Conservation (phyloP, 345 rosid genomes). For the Toxicodendron radicans region DNA sequence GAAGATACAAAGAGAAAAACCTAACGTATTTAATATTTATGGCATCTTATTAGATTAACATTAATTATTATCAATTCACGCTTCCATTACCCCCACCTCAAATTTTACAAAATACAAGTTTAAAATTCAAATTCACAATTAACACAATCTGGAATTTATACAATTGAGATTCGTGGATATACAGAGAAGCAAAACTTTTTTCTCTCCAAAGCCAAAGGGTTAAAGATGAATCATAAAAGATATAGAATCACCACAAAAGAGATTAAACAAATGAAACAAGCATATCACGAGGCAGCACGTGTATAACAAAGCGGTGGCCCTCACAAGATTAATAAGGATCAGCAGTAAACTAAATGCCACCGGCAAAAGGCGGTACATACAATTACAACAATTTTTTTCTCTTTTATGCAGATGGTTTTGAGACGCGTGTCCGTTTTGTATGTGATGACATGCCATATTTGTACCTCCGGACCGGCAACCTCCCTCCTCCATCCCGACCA, state of each 20-base stretch:
- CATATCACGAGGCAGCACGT: constrained; percentile 22
- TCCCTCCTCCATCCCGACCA: constrained; percentile 20
- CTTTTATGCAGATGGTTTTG: constrained; percentile 19
- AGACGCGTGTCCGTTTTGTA: constrained; percentile 24
- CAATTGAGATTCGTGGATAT: neutral
- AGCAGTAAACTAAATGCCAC: no score
- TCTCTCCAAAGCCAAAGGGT: no score
- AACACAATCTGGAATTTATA: neutral
- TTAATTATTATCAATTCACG: neutral
- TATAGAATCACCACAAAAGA: neutral
- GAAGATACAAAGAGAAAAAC: no score
- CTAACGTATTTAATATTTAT: no score
- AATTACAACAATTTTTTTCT: neutral
- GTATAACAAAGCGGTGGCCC: no score
- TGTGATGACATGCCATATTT: constrained; percentile 37
- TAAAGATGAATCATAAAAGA: constrained; percentile 17
- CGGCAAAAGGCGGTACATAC: neutral
- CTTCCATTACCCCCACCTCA: neutral
- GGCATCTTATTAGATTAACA: neutral
- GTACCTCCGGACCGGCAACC: constrained; percentile 35
- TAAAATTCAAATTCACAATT: neutral
- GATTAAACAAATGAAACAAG: neutral
- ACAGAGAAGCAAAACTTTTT: neutral
- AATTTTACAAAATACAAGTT: neutral
- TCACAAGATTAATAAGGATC: no score